Percentiles rank a stretch among this genome's conserved stretches.
Evolutionary conservation across 2,329 filamentous ascomycete species (phyloP).

Genomic region (Arthroderma sp.): DNA sequence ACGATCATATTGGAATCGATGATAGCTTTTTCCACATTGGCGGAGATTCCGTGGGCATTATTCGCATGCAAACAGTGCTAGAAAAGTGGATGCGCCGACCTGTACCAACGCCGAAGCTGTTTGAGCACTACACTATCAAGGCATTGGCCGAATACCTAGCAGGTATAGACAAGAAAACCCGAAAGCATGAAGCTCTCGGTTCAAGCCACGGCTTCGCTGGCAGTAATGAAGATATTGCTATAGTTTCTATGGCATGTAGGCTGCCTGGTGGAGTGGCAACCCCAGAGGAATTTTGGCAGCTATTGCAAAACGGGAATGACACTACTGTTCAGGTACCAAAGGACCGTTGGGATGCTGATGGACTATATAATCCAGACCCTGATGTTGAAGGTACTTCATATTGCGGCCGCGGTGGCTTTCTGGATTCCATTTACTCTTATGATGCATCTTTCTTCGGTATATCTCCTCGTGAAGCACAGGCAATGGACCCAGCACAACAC

Average conservation of each 20-base stretch:
- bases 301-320: neutral
- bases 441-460: constrained; percentile 2
- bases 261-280: constrained; percentile 4
- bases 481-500: constrained; percentile 46
- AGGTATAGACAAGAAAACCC: neutral
- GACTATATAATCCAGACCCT: neutral
- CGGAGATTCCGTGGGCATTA: constrained; percentile 6
- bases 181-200: neutral
- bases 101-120: constrained; percentile 1
- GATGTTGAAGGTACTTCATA: constrained; percentile 1
- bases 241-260: constrained; percentile 3
- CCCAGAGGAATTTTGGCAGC: constrained; percentile 1
- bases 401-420: neutral
- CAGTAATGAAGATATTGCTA: constrained; percentile 3
- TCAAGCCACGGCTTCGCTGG: neutral
- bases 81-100: neutral
- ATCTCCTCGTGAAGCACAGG: constrained; percentile 9
- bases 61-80: constrained; percentile 1
- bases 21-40: constrained; percentile 7
- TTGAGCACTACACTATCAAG: constrained; percentile 3
- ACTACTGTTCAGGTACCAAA: neutral
- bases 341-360: constrained; percentile 2
- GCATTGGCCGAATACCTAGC: constrained; percentile 1
- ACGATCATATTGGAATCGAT: constrained; percentile 2
- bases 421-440: neutral